Evolutionary conservation across 2,329 filamentous ascomycete genomes (phyloP).

Genomic region (Pseudohalonectria lignicola): DNA sequence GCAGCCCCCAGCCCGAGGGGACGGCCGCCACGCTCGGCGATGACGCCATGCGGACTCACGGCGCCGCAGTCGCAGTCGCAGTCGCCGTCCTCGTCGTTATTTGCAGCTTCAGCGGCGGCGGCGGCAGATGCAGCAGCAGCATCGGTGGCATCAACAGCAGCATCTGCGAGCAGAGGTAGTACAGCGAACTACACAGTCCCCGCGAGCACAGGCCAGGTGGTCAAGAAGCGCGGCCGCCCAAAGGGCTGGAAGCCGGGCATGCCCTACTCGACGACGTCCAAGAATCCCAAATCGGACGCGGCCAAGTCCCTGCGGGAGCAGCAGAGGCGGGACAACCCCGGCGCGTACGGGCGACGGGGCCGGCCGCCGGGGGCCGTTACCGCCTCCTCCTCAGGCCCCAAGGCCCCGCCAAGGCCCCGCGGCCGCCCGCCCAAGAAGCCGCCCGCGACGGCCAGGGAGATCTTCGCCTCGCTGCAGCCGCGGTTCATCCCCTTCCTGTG

Average conservation of each 20-base stretch:
- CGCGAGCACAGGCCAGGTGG: too few relatives aligned
- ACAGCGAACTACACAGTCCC: too few relatives aligned
- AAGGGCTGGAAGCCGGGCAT: conserved; percentile 31
- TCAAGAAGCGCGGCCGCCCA: conserved; percentile 31
- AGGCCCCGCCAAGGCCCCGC: conserved; percentile 19
- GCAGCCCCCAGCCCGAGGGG: too few relatives aligned
- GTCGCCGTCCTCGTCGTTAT: too few relatives aligned
- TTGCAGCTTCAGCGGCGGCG: too few relatives aligned
- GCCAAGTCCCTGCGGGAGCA: background rate
- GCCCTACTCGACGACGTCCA: conserved; percentile 14
- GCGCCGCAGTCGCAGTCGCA: too few relatives aligned
- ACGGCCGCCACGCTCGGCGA: too few relatives aligned
- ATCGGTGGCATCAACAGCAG: too few relatives aligned
- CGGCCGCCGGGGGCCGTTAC: background rate
- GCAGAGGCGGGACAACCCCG: background rate
- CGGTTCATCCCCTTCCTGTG: conserved; percentile 43
- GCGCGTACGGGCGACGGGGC: background rate
- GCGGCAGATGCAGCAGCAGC: too few relatives aligned
- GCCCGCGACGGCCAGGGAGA: conserved; percentile 24
- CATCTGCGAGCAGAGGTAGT: too few relatives aligned
- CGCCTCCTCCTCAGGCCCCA: background rate
- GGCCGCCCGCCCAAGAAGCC: conserved; percentile 29
- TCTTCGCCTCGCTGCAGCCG: conserved; percentile 29
- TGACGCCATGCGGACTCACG: too few relatives aligned
- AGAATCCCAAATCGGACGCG: conserved; percentile 2